phyloP scores from a whole-genome alignment of 768 basidiomycete species.

The Lactifluus echinatus region DNA sequence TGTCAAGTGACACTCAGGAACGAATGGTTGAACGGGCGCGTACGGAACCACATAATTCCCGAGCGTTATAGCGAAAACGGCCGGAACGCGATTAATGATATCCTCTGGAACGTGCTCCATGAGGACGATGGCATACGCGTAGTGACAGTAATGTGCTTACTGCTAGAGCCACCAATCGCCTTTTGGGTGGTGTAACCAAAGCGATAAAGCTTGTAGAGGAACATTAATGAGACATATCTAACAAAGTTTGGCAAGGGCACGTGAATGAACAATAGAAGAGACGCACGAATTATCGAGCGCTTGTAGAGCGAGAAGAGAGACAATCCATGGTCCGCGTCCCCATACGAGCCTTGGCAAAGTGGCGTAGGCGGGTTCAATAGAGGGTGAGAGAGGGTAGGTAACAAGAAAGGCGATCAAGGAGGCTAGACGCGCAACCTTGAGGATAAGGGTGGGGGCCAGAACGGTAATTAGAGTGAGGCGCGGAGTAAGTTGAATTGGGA shows the following conservation, averaged over 20 bases:
- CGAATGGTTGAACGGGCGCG: neutral
- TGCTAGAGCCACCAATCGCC: neutral
- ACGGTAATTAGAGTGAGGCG: slow-evolving; percentile 7
- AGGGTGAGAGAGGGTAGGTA: slow-evolving; percentile 8
- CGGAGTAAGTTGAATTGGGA: slow-evolving; percentile 16
- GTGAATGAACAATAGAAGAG: neutral
- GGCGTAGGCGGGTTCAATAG: slow-evolving; percentile 1
- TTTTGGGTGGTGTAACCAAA: slow-evolving; percentile 12
- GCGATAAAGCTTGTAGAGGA: slow-evolving; percentile 17
- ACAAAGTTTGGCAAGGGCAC: neutral
- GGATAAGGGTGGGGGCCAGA: slow-evolving; percentile 1
- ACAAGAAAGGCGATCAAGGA: slow-evolving; percentile 13
- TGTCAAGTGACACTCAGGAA: neutral
- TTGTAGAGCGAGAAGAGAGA: slow-evolving; percentile 13
- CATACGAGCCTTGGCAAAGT: slow-evolving; percentile 10
- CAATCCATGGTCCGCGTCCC: slow-evolving; percentile 16
- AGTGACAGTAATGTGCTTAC: neutral
- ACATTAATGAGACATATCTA: slow-evolving; percentile 16
- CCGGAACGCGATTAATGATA: slow-evolving; percentile 14
- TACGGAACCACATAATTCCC: slow-evolving; percentile 20
- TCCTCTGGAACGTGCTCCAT: slow-evolving; percentile 6
- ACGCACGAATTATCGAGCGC: slow-evolving; percentile 18
- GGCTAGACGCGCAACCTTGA: slow-evolving; percentile 12
- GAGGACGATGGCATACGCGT: neutral
- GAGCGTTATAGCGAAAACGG: slow-evolving; percentile 15